phyloP scores from a whole-genome alignment of 169 alveolate species.

The Plasmodium relictum region DNA sequence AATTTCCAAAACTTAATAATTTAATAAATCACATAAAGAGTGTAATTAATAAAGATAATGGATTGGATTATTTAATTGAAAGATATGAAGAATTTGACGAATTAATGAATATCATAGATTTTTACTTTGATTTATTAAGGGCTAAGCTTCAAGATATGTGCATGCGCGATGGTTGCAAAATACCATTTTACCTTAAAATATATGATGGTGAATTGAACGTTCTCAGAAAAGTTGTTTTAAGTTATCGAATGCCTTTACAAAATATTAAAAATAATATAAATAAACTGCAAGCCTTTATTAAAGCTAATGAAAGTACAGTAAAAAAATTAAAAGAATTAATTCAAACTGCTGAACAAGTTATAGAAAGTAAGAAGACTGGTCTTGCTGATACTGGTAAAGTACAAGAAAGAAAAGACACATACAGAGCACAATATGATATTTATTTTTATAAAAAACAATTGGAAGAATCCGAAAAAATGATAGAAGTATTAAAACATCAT shows the following conservation, averaged over 20 bases:
- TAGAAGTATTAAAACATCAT: constrained; percentile 24
- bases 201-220: constrained; percentile 19
- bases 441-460: constrained; percentile 49
- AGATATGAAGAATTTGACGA: constrained; percentile 54
- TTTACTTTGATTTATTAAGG: constrained; percentile 53
- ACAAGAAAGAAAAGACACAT: neutral
- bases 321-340: constrained; percentile 2
- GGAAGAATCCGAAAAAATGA: constrained; percentile 31
- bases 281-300: constrained; percentile 26
- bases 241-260: constrained; percentile 59
- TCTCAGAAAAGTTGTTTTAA: constrained; percentile 38
- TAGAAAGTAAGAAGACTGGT: too few species aligned
- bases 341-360: neutral
- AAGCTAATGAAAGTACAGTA: constrained; percentile 12
- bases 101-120: constrained; percentile 38
- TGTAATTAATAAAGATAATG: neutral
- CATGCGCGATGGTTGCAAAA: constrained; percentile 12
- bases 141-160: constrained; percentile 48
- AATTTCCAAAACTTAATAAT: constrained; percentile 4
- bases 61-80: constrained; percentile 50
- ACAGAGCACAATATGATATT: constrained; percentile 25
- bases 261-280: constrained; percentile 39
- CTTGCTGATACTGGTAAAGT: neutral
- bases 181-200: constrained; percentile 60
- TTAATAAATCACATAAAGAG: constrained; percentile 5